A percentile compares a stretch with the other conserved stretches of the same genome.
Conservation (phyloP, 2,329 filamentous ascomycete species). For the Fusarium sp. region DNA sequence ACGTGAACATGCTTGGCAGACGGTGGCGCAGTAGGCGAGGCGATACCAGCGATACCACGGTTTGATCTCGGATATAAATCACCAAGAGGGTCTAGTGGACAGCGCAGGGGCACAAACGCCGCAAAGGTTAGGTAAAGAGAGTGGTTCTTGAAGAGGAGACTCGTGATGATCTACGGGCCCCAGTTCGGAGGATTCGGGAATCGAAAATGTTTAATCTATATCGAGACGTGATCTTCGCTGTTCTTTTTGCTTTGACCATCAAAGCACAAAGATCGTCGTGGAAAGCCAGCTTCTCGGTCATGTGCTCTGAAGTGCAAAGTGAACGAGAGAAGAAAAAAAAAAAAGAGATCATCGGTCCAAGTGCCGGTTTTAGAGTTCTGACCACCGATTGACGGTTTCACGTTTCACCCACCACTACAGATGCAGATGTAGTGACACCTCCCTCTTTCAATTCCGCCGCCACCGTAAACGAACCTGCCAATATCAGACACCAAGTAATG, state of each 20-base stretch:
- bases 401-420: neutral
- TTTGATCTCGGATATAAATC: neutral
- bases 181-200: neutral
- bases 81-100: neutral
- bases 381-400: neutral
- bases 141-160: neutral
- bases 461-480: neutral
- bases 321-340: too few species aligned
- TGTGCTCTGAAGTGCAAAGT: neutral
- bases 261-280: neutral
- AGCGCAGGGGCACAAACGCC: neutral
- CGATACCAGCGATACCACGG: neutral
- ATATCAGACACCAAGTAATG: neutral
- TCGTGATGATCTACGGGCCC: conserved; percentile 1
- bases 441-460: neutral
- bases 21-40: neutral
- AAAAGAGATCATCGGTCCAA: neutral
- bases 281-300: neutral
- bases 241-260: neutral
- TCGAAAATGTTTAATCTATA: neutral
- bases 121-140: neutral
- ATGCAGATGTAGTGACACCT: neutral
- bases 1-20: neutral
- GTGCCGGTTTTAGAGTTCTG: neutral
- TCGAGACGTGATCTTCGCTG: neutral